Base-by-base conservation (phyloP, 2,329 filamentous ascomycete species). In the Cadophora malorum region DNA sequence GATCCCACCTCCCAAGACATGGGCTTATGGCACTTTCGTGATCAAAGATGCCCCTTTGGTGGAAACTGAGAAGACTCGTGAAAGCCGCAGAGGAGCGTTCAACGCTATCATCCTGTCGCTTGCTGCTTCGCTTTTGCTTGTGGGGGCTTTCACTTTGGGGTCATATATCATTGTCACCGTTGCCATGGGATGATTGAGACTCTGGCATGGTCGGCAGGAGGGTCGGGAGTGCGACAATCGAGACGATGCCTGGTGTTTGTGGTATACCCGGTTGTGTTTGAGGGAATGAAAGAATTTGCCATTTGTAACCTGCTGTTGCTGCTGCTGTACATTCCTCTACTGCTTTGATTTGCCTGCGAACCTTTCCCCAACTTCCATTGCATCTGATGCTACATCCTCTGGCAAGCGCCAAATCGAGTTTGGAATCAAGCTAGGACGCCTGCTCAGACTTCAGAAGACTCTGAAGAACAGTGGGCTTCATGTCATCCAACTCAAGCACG, bases 61-160 rank as follows among this genome's bases (percentile, higher is more conserved):
- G 5, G 55, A 59, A 25, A 25, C 25, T 25, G 55, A 59, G 31
- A 25, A 41, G 21, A 59, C 33, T 2, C 55, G 55, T 59, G 55
- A 25, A 59, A 33, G 21, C 3, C 55, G 55, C 16, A 19, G 55
- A 59, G 55, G 33, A 7, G 21, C 31, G 2, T 59, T 59, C 16
- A 59, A 59, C 23, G 33, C 33, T 14, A 59, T 59, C n/a, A 19
- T 41, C 1, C 4, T 59, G 19, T 59, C 55, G 8, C 35, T 59
- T 21, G 55, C 41, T 38, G 35, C 55, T 38, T 59, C 55, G 4
- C 33, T 59, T 21, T 9, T 59, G 33, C 55, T 59, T 59, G 55
- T 59, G 2, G 55, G 55, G 1, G 55, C 21, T 41, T 59, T 59
- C 12, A 23, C 33, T 0, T 23, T 41, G 33, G 31, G 33, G 3